These are phyloP conservation scores for Trifolium repens DNA, from an alignment of 306 rosid species.

Conservation along the genomic window DNA sequence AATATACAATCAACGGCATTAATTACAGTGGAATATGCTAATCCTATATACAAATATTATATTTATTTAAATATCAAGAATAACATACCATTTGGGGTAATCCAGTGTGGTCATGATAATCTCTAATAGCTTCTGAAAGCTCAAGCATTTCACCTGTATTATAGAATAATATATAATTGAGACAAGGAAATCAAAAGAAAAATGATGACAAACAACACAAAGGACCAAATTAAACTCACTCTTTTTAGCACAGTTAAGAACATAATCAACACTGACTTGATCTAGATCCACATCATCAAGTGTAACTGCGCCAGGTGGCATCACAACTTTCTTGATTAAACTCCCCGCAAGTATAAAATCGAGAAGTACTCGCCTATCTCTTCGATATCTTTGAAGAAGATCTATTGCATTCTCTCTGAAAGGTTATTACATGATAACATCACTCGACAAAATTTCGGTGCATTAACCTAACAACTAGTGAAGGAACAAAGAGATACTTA, in stretches of 20 bases:
- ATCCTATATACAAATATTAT: neutral
- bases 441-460: constrained; percentile 4
- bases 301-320: constrained; percentile 98
- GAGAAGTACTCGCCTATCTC: constrained; percentile 87
- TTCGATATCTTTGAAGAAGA: constrained; percentile 80
- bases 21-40: neutral
- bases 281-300: constrained; percentile 97
- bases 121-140: constrained; percentile 97
- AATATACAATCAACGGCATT: neutral
- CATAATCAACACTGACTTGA: constrained; percentile 96
- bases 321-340: constrained; percentile 88
- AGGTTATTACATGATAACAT: constrained; percentile 3
- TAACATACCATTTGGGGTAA: constrained; percentile 84
- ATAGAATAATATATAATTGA: constrained; percentile 20
- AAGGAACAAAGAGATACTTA: constrained; percentile 48
- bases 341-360: constrained; percentile 93
- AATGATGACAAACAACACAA: neutral
- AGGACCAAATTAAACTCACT: constrained; percentile 48
- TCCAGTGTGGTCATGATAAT: constrained; percentile 86
- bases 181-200: constrained; percentile 27
- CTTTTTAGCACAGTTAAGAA: constrained; percentile 84
- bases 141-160: constrained; percentile 87
- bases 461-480: constrained; percentile 26
- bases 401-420: constrained; percentile 78
- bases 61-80: neutral